A percentile compares a stretch with the other conserved stretches of the same genome.
phyloP scores from a whole-genome alignment of 805 yeast genomes.

The Starmerella ratchasimensis region DNA sequence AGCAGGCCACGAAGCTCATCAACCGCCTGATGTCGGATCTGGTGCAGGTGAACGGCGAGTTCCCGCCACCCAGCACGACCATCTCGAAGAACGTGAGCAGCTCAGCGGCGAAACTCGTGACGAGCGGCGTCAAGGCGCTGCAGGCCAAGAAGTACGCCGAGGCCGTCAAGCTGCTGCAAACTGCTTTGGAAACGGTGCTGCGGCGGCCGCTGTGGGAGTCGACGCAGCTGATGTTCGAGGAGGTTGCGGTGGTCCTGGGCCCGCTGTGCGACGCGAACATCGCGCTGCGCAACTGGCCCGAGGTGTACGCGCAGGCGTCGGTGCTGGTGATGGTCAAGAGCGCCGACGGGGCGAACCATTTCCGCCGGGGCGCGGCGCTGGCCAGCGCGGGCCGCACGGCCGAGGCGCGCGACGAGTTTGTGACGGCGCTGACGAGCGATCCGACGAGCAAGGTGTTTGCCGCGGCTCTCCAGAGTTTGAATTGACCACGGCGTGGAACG shows the following conservation, averaged over 20 bases:
- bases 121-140: constrained; percentile 24
- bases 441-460: constrained; percentile 18
- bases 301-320: constrained; percentile 29
- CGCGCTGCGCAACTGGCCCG: constrained; percentile 26
- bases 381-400: constrained; percentile 17
- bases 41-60: constrained; percentile 22
- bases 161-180: constrained; percentile 26
- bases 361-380: constrained; percentile 26
- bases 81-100: constrained; percentile 20
- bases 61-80: constrained; percentile 28
- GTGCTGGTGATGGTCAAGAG: constrained; percentile 25
- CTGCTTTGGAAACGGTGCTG: constrained; percentile 31
- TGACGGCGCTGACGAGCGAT: constrained; percentile 18
- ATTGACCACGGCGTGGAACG: too few species aligned
- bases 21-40: constrained; percentile 25
- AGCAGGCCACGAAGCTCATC: constrained; percentile 17
- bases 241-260: constrained; percentile 24
- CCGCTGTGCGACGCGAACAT: constrained; percentile 31
- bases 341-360: constrained; percentile 25
- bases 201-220: constrained; percentile 32
- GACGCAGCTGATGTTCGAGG: constrained; percentile 25
- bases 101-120: constrained; percentile 27
- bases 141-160: constrained; percentile 23
- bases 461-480: constrained; percentile 17
- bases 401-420: constrained; percentile 22